A percentile compares a stretch with the other conserved stretches of the same genome.
Evolutionary conservation across 805 yeast species (phyloP).

Genomic region (Zygosaccharomyces gambellarensis): DNA sequence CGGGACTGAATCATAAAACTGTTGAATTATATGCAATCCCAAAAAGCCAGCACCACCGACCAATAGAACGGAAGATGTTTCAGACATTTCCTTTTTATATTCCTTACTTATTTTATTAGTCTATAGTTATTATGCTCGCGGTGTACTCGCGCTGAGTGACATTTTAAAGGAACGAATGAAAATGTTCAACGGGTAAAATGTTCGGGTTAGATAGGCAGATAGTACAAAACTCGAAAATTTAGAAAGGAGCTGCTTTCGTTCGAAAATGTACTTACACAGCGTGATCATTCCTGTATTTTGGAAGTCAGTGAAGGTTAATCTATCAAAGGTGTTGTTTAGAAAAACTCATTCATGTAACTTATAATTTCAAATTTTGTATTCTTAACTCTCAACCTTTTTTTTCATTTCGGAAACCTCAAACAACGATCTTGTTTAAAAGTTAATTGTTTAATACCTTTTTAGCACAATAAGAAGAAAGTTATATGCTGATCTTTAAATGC

Average conservation of each 20-base stretch:
- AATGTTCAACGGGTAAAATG: background rate
- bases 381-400: no score
- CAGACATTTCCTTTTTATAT: constrained; percentile 12
- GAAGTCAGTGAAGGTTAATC: no score
- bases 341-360: no score
- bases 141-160: background rate
- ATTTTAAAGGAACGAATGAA: no score
- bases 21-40: constrained; percentile 86
- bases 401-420: no score
- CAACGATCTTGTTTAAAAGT: background rate
- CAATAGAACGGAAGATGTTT: constrained; percentile 50
- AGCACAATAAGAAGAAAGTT: background rate
- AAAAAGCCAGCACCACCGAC: constrained; percentile 97
- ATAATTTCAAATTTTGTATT: no score
- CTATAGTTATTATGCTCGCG: background rate
- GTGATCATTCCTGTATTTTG: no score
- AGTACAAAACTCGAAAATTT: no score
- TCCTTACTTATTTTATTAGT: background rate
- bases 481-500: background rate
- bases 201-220: background rate
- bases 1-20: constrained; percentile 62
- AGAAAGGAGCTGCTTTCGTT: no score
- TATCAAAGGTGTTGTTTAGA: no score
- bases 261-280: no score
- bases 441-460: background rate